phyloP scores from a whole-genome alignment of 345 rosid genomes.

The Pistacia vera region DNA sequence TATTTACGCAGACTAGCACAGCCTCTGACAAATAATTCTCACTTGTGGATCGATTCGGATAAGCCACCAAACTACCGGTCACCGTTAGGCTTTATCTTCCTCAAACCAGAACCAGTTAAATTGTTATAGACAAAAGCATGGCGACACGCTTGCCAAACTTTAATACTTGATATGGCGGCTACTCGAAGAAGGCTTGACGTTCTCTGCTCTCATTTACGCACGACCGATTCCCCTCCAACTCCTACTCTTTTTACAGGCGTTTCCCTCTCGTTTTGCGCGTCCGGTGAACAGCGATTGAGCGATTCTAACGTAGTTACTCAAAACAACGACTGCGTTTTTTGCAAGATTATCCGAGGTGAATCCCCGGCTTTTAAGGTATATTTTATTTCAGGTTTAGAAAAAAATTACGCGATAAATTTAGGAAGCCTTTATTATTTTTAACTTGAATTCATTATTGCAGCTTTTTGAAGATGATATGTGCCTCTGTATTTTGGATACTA shows the following conservation, averaged over 20 bases:
- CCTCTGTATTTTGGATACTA: constrained; percentile 81
- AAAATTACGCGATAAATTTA: background rate
- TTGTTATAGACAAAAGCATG: background rate
- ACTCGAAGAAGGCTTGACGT: constrained; percentile 75
- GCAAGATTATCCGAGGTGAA: constrained; percentile 75
- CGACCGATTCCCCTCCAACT: constrained; percentile 17
- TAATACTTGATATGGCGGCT: constrained; percentile 28
- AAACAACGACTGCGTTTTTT: constrained; percentile 72
- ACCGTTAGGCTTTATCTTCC: background rate
- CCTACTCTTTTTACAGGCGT: constrained; percentile 22
- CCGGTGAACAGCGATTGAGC: constrained; percentile 17
- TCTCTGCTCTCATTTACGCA: constrained; percentile 63
- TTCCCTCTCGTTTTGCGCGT: constrained; percentile 38
- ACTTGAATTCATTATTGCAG: constrained; percentile 37
- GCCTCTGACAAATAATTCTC: background rate
- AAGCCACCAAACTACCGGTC: constrained; percentile 13
- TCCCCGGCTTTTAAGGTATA: constrained; percentile 72
- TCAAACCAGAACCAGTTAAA: background rate
- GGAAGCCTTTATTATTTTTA: background rate
- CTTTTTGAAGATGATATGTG: constrained; percentile 90
- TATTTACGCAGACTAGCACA: background rate
- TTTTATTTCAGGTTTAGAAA: background rate
- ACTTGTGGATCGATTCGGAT: constrained; percentile 11
- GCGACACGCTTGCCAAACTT: background rate
- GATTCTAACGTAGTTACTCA: constrained; percentile 12